Conservation (phyloP, 352 stramenopile species). For the Phytopythium oedochilum region DNA sequence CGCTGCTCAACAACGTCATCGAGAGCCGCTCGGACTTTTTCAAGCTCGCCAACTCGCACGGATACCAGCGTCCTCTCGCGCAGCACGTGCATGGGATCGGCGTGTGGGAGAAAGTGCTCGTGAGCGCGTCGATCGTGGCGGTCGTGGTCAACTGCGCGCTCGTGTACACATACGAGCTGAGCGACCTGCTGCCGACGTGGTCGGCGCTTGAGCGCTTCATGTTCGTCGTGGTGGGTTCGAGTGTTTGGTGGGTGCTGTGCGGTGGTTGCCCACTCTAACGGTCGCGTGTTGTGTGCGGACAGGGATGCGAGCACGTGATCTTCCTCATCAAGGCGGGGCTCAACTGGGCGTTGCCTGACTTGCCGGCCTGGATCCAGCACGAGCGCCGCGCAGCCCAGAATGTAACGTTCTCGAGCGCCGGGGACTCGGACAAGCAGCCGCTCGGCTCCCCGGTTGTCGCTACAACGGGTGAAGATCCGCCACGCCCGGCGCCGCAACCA, state of each 20-base stretch:
- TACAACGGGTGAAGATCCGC: neutral
- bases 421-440: neutral
- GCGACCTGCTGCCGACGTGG: conserved; percentile 43
- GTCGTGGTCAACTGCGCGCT: conserved; percentile 93
- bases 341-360: conserved; percentile 43
- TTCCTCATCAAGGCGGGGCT: conserved; percentile 54
- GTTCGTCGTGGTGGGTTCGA: conserved; percentile 41
- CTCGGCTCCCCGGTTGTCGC: conserved; percentile 3
- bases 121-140: conserved; percentile 89
- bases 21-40: conserved; percentile 91
- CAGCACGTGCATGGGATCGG: conserved; percentile 90
- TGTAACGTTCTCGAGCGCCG: conserved; percentile 4
- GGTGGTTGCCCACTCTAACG: neutral
- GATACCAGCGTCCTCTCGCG: conserved; percentile 81
- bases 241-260: neutral
- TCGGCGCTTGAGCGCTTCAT: conserved; percentile 58
- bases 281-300: neutral
- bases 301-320: conserved; percentile 49
- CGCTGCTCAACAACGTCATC: conserved; percentile 89
- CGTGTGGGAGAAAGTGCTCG: conserved; percentile 91
- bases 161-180: conserved; percentile 77
- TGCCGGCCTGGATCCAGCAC: conserved; percentile 39
- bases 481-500: neutral
- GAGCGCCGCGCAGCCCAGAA: conserved; percentile 22
- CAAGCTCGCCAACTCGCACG: conserved; percentile 88